Conservation (phyloP, 2,329 filamentous ascomycete genomes). For the Myriosclerotinia scirpicola region DNA sequence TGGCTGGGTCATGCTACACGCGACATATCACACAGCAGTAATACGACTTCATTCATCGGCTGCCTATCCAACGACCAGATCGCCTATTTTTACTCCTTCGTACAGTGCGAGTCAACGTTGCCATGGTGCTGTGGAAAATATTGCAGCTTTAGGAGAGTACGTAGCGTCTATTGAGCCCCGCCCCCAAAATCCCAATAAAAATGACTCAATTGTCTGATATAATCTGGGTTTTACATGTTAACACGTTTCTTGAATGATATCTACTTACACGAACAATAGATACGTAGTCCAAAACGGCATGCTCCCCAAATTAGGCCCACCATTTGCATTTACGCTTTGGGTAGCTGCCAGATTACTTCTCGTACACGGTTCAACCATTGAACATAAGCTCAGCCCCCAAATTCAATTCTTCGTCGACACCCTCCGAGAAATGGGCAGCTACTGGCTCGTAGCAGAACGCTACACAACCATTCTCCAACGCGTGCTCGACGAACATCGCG, state of each 20-base stretch:
- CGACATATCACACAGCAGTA: constrained; percentile 84
- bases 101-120: constrained; percentile 84
- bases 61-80: constrained; percentile 86
- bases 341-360: constrained; percentile 83
- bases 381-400: constrained; percentile 76
- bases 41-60: constrained; percentile 90
- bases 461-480: constrained; percentile 78
- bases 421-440: constrained; percentile 73
- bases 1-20: constrained; percentile 74
- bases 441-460: constrained; percentile 82
- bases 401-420: constrained; percentile 82
- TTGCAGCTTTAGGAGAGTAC: constrained; percentile 74
- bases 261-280: constrained; percentile 15
- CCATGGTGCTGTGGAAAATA: constrained; percentile 78
- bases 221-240: neutral
- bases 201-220: neutral
- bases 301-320: constrained; percentile 78
- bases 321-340: constrained; percentile 91
- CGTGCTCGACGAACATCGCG: constrained; percentile 82
- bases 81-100: constrained; percentile 84
- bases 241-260: neutral
- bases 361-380: constrained; percentile 87
- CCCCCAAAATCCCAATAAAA: neutral
- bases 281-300: constrained; percentile 69
- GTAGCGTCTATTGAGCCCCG: neutral